Evolutionary conservation across 106 monocot genomes (phyloP).

Genomic region (Dendrobium chrysotoxum): DNA sequence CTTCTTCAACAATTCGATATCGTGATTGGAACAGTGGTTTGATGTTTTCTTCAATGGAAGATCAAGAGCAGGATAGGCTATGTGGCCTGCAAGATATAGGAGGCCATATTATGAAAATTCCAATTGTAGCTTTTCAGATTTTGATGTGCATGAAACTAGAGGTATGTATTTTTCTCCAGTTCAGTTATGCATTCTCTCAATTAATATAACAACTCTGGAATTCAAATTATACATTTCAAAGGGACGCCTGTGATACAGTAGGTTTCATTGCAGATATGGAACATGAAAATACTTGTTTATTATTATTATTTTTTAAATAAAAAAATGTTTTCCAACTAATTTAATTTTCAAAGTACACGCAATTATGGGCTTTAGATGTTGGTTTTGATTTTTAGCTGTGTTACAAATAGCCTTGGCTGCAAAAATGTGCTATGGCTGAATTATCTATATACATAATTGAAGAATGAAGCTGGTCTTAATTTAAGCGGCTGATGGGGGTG

Average conservation of each 20-base stretch:
- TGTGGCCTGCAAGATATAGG: slow-evolving; percentile 89
- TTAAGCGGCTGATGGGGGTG: too few species aligned
- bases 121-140: slow-evolving; percentile 71
- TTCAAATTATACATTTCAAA: too few species aligned
- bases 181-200: neutral
- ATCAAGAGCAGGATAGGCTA: slow-evolving; percentile 50
- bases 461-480: too few species aligned
- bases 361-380: too few species aligned
- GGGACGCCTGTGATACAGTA: too few species aligned
- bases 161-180: slow-evolving; percentile 31
- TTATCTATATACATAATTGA: too few species aligned
- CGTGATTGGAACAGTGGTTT: slow-evolving; percentile 72
- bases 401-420: neutral
- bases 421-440: neutral
- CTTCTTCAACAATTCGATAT: slow-evolving; percentile 62
- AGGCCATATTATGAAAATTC: slow-evolving; percentile 95
- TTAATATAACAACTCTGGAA: too few species aligned
- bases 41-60: slow-evolving; percentile 69
- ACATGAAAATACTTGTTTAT: too few species aligned
- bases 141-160: slow-evolving; percentile 86
- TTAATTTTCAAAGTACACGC: too few species aligned
- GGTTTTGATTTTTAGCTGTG: neutral
- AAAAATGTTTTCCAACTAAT: too few species aligned
- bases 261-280: too few species aligned
- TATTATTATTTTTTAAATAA: too few species aligned